Base-by-base conservation (phyloP, 176 grass and related monocot species). In the Carex kokanica region DNA sequence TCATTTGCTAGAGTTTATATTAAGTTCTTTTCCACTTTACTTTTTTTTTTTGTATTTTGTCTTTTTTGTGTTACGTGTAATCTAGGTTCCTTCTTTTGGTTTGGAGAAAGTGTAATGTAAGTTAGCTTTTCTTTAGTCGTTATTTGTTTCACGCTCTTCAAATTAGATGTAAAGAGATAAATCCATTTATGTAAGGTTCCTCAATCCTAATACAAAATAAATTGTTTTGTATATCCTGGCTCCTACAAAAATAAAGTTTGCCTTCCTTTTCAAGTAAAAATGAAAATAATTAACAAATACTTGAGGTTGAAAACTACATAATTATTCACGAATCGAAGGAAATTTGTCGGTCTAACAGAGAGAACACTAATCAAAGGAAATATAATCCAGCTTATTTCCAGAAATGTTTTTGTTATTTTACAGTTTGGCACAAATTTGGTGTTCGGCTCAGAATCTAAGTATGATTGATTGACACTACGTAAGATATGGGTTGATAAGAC, bases 161-260 rank as follows among this genome's bases (percentile, higher is more conserved):
- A 38, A 66, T 61, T 60, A 79, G 66, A 84, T 88, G 56, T 58
- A 56, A 84, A 78, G 29, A 83, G 58, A 88, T 77, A 79, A 79
- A 36, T 88, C 43, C 21, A 6, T 71, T 68, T 32, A n/a, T 53
- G 3, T 18, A 84, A 41, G 17, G 20, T 60, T 85, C 9, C 8
- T 78, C 5, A 23, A 16, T 66, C 63, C 1, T 14, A 66, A 66
- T 66, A 49, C 3, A 61, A 36, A 25, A 36, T 47, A 83, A 17
- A 56, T 34, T 24, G 2, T 36, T 18, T 6, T 40, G 17, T 41
- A 38, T 41, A 38, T 14, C 10, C 63, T 17, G 13, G 27, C 12
- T 34, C 24, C 14, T 66, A 25, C 1, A 66, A 27, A 27, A 66
- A 31, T 34, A 17, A 70, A 70, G 18, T 9, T 24, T 61, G 1